Evolutionary conservation across 202 grass and related monocot genomes (phyloP).

Genomic region (Dendrocalamus latiflorus): DNA sequence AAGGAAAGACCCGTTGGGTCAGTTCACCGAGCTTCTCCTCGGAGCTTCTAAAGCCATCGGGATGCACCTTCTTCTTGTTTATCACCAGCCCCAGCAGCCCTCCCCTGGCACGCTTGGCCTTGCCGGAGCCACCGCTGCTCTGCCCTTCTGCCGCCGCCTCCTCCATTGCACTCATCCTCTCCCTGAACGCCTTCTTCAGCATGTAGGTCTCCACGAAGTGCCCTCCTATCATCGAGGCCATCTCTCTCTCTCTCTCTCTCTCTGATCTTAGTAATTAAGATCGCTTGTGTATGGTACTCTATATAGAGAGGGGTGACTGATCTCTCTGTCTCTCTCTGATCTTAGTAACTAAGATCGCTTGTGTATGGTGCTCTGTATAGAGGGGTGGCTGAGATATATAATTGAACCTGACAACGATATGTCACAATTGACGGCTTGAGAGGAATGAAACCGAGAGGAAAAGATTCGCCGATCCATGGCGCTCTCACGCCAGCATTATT

Average conservation of each 20-base stretch:
- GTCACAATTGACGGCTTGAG: background rate
- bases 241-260: background rate
- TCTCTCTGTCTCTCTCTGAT: no score
- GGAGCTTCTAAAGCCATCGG: background rate
- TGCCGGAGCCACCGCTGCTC: background rate
- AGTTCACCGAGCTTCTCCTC: background rate
- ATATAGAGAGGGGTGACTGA: background rate
- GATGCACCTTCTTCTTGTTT: background rate
- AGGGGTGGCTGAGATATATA: background rate
- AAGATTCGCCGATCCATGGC: no score
- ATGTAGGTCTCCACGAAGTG: background rate
- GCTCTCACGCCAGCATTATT: background rate
- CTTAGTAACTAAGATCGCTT: no score
- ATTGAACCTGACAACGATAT: background rate
- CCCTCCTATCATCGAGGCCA: background rate
- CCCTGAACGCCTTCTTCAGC: background rate
- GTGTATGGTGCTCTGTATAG: no score
- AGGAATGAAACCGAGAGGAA: no score
- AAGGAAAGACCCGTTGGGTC: background rate
- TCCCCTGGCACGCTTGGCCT: background rate
- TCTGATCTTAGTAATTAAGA: no score
- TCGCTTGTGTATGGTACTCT: no score
- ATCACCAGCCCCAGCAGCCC: background rate
- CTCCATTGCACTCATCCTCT: background rate
- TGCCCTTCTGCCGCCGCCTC: background rate